Percentiles rank a stretch among this genome's conserved stretches.
phyloP scores from a whole-genome alignment of 371 early-diverging fungal genomes.

The Batrachochytrium dendrobatidis region DNA sequence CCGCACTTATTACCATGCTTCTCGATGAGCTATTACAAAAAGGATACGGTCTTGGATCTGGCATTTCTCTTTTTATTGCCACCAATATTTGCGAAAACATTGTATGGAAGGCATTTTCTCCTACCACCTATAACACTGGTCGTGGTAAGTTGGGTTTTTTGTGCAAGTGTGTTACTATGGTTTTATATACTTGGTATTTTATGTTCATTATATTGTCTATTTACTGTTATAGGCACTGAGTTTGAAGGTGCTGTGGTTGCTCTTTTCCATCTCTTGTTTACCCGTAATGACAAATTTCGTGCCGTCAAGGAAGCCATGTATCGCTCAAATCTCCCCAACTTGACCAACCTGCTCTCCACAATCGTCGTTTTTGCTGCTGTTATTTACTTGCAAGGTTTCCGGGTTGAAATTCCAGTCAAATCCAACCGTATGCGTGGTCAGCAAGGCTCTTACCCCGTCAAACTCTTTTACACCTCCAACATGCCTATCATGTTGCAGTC shows the following conservation, averaged over 20 bases:
- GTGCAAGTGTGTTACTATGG: neutral
- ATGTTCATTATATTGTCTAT: neutral
- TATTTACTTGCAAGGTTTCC: slow-evolving; percentile 99
- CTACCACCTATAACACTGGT: slow-evolving; percentile 94
- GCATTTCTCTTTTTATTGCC: slow-evolving; percentile 99
- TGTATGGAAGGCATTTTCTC: slow-evolving; percentile 98
- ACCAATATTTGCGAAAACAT: slow-evolving; percentile 99
- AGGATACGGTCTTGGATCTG: slow-evolving; percentile 99
- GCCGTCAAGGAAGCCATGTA: slow-evolving; percentile 98
- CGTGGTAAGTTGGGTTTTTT: slow-evolving; percentile 52
- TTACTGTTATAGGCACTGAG: slow-evolving; percentile 59
- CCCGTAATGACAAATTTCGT: slow-evolving; percentile 94
- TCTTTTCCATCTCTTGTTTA: slow-evolving; percentile 90
- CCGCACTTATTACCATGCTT: slow-evolving; percentile 95
- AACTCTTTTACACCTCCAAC: slow-evolving; percentile 99
- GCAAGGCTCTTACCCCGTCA: slow-evolving; percentile 96
- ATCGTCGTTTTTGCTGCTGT: slow-evolving; percentile 88
- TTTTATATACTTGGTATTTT: neutral
- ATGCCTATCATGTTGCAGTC: slow-evolving; percentile 99
- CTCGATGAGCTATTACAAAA: slow-evolving; percentile 99
- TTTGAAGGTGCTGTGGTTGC: slow-evolving; percentile 98
- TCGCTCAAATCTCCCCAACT: slow-evolving; percentile 94
- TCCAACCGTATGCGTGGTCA: slow-evolving; percentile 95
- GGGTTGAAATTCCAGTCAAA: slow-evolving; percentile 98
- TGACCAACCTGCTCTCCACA: slow-evolving; percentile 90